A percentile compares a stretch with the other conserved stretches of the same genome.
Evolutionary conservation across 768 basidiomycete species (phyloP).

Genomic region (Neoboletus magnificus): DNA sequence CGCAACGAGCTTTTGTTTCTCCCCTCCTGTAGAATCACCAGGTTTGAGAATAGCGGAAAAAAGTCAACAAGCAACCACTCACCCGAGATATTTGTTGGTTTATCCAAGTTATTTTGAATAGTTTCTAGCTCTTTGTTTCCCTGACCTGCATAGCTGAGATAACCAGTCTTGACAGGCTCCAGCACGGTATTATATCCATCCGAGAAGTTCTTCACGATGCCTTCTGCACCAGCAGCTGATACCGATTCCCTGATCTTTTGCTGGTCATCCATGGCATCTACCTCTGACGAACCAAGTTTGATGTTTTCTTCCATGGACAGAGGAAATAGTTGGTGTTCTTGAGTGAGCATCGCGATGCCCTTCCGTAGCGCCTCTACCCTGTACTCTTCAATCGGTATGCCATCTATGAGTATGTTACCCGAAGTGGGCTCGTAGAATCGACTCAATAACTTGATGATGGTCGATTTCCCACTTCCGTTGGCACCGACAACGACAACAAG

Average conservation of each 20-base stretch:
- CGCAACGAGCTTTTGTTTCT: constrained; percentile 33
- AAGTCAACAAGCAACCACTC: not conserved
- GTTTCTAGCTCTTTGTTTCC: constrained; percentile 12
- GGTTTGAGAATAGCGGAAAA: not conserved
- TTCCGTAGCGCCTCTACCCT: constrained; percentile 32
- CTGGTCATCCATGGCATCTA: constrained; percentile 11
- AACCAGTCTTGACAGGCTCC: constrained; percentile 29
- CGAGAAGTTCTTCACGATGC: constrained; percentile 37
- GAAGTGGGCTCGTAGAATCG: constrained; percentile 31
- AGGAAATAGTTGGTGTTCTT: constrained; percentile 38
- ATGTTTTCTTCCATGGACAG: constrained; percentile 41
- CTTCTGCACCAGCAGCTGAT: constrained; percentile 38
- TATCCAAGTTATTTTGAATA: constrained; percentile 20
- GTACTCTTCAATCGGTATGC: constrained; percentile 33
- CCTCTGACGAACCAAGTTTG: constrained; percentile 29
- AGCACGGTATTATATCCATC: constrained; percentile 39
- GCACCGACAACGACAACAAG: constrained; percentile 35
- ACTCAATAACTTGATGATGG: constrained; percentile 40
- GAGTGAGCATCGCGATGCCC: constrained; percentile 41
- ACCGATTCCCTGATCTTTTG: constrained; percentile 20
- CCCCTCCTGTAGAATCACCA: constrained; percentile 20
- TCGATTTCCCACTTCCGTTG: constrained; percentile 35
- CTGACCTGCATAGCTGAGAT: constrained; percentile 25
- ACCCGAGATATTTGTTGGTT: constrained; percentile 25
- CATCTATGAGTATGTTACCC: constrained; percentile 42